Conservation (phyloP, 129 eudicot genomes). For the Flaveria brownii region DNA sequence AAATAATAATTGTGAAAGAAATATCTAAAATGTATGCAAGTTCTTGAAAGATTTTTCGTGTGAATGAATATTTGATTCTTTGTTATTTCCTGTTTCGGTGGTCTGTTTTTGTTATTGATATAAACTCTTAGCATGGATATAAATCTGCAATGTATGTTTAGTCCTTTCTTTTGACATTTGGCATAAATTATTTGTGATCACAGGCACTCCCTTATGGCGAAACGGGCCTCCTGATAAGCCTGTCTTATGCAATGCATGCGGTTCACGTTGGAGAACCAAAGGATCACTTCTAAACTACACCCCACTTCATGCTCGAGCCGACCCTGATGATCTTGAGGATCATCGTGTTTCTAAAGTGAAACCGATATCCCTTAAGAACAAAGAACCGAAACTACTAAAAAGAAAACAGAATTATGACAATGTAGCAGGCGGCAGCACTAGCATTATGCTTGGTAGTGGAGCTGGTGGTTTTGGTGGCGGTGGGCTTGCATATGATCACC, state of each 20-base stretch:
- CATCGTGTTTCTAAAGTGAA: conserved; percentile 60
- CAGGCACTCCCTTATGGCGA: conserved; percentile 99
- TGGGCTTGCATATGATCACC: conserved; percentile 42
- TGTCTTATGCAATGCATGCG: conserved; percentile 94
- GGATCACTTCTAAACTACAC: conserved; percentile 90
- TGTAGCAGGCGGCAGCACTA: conserved; percentile 35
- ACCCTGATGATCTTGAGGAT: conserved; percentile 72
- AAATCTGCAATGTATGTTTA: neutral
- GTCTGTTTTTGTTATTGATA: too few species aligned
- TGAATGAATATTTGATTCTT: too few species aligned
- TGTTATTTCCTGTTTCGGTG: too few species aligned
- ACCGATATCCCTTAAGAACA: conserved; percentile 62
- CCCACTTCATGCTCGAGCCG: conserved; percentile 88
- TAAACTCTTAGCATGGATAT: neutral
- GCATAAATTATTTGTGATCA: conserved; percentile 13
- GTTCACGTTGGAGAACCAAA: conserved; percentile 98
- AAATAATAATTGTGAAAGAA: neutral
- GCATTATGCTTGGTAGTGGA: conserved; percentile 29
- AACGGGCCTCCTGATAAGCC: conserved; percentile 99
- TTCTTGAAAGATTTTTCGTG: too few species aligned
- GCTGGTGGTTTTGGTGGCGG: conserved; percentile 28
- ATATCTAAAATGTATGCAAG: neutral
- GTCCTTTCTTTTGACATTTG: conserved; percentile 19
- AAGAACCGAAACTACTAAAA: conserved; percentile 70
- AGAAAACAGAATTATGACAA: conserved; percentile 61